A percentile compares a stretch with the other conserved stretches of the same genome.
Evolutionary conservation across 2,329 filamentous ascomycete genomes (phyloP).

Genomic region (Drechslera avenae): DNA sequence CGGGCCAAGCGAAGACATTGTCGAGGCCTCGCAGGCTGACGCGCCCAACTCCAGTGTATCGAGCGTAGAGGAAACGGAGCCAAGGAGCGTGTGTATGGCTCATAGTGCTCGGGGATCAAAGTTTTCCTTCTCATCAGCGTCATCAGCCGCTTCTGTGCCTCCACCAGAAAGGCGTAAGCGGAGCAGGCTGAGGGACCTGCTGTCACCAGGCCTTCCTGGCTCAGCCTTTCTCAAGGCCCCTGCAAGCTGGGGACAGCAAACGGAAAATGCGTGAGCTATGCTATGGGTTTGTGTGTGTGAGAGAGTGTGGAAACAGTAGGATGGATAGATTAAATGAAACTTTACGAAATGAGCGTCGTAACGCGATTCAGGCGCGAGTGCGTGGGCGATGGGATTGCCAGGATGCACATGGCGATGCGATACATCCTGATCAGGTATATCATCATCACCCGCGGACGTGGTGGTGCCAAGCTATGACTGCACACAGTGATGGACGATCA

Average conservation of each 20-base stretch:
- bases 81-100: conserved; percentile 7
- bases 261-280: conserved; percentile 14
- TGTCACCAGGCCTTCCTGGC: conserved; percentile 30
- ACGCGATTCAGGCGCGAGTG: neutral
- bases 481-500: conserved; percentile 3
- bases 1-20: neutral
- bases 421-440: conserved; percentile 12
- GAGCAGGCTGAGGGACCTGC: conserved; percentile 28
- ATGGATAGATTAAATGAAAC: conserved; percentile 21
- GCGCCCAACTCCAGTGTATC: conserved; percentile 9
- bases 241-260: conserved; percentile 17
- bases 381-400: neutral
- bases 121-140: conserved; percentile 32
- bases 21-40: neutral
- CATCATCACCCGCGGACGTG: conserved; percentile 7
- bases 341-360: conserved; percentile 13
- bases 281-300: too few species aligned
- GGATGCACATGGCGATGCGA: conserved; percentile 1
- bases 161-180: conserved; percentile 26
- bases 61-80: conserved; percentile 17
- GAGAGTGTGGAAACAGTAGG: conserved; percentile 14
- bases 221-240: conserved; percentile 19
- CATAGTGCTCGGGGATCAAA: conserved; percentile 17
- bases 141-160: conserved; percentile 22
- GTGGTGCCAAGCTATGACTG: conserved; percentile 2